These are phyloP conservation scores for Phytopythium delawarense DNA, from an alignment of 352 stramenopile species.

Conservation along the genomic window DNA sequence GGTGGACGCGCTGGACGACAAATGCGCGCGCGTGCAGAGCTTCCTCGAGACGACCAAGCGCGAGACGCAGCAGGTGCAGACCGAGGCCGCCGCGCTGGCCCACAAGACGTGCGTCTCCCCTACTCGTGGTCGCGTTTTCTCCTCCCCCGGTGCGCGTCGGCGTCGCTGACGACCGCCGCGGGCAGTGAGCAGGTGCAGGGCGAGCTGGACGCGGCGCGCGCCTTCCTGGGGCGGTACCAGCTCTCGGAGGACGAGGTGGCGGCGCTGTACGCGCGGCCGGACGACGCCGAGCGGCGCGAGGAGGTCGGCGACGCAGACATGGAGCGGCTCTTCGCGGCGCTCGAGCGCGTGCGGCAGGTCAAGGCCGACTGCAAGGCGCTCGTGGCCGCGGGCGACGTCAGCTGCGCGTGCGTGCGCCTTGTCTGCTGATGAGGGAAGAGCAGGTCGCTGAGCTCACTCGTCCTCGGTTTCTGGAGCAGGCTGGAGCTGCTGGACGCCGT, in stretches of 20 bases:
- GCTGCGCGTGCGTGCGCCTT: slow-evolving; percentile 26
- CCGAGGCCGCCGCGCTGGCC: slow-evolving; percentile 39
- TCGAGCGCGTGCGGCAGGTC: slow-evolving; percentile 70
- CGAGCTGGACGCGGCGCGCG: slow-evolving; percentile 41
- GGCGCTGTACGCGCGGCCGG: slow-evolving; percentile 32
- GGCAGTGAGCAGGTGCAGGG: slow-evolving; percentile 38
- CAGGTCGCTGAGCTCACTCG: neutral
- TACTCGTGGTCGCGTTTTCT: too few species aligned
- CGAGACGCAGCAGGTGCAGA: slow-evolving; percentile 63
- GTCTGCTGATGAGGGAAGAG: neutral
- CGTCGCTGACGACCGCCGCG: neutral
- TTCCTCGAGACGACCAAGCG: slow-evolving; percentile 62
- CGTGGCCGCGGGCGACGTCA: slow-evolving; percentile 33
- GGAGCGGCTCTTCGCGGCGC: slow-evolving; percentile 54
- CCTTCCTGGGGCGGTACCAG: slow-evolving; percentile 72
- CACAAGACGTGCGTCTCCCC: slow-evolving; percentile 31
- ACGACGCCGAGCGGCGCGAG: neutral
- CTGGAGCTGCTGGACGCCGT: slow-evolving; percentile 87
- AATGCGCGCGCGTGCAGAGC: slow-evolving; percentile 40
- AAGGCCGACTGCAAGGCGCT: slow-evolving; percentile 68
- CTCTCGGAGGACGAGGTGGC: slow-evolving; percentile 64
- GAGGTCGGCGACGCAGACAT: slow-evolving; percentile 39
- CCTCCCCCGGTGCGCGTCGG: too few species aligned
- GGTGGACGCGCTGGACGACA: slow-evolving; percentile 42
- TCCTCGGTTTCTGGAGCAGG: slow-evolving; percentile 15